These are phyloP conservation scores for Oryza glaberrima DNA, from an alignment of 176 grass and related monocot genomes.

Conservation along the genomic window DNA sequence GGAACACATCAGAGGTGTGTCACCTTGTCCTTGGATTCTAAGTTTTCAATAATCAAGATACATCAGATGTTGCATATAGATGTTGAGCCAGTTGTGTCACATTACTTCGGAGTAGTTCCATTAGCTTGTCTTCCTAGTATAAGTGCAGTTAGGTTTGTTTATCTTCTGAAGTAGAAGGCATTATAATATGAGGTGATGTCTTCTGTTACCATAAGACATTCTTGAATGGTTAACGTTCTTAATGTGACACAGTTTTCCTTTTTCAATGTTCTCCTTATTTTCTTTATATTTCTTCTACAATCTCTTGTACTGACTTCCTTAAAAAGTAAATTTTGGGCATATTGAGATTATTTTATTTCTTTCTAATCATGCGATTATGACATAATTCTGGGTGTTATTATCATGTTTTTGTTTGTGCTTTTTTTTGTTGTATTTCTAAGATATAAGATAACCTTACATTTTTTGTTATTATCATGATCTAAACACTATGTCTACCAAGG, in stretches of 20 bases:
- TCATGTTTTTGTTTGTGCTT: neutral
- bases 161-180: neutral
- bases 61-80: neutral
- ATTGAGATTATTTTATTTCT: neutral
- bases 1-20: constrained; percentile 78
- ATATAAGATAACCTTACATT: neutral
- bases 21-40: neutral
- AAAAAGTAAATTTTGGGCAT: neutral
- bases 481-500: neutral
- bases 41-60: constrained; percentile 6
- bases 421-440: neutral
- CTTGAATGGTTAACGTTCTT: neutral
- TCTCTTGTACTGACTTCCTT: neutral
- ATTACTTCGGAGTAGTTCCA: neutral
- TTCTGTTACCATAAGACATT: neutral
- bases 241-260: neutral
- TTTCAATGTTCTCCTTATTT: neutral
- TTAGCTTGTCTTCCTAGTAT: neutral
- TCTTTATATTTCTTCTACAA: neutral
- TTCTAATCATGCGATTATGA: neutral
- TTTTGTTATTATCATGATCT: neutral
- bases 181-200: neutral
- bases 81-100: neutral
- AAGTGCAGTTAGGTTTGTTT: neutral
- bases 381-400: neutral